Evolutionary conservation across 2,329 filamentous ascomycete species (phyloP).

Genomic region (Dactylonectria estremocensis): DNA sequence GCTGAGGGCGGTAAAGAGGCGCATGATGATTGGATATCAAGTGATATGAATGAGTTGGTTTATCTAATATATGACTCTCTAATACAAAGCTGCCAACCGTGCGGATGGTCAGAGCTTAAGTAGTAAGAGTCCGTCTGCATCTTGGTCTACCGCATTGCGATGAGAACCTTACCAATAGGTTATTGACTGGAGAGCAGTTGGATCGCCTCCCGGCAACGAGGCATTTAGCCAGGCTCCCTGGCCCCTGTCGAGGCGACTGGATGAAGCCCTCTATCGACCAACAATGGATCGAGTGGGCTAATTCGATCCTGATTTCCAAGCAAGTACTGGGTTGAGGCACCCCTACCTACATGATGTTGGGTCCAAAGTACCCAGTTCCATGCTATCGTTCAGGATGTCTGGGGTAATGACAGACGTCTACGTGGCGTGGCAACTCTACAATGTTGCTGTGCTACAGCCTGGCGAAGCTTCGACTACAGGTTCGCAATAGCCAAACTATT

Average conservation of each 20-base stretch:
- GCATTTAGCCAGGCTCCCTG: not conserved
- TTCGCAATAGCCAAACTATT: no score
- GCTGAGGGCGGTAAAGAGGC: not conserved
- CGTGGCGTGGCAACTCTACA: no score
- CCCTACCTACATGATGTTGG: not conserved
- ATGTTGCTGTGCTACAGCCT: no score
- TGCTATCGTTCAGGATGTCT: not conserved
- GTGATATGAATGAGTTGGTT: not conserved
- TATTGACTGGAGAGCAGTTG: not conserved
- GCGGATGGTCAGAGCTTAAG: not conserved
- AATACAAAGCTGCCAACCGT: not conserved
- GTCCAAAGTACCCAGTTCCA: not conserved
- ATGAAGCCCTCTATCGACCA: not conserved
- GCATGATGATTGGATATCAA: not conserved
- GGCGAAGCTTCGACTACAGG: no score
- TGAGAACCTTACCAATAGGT: no score
- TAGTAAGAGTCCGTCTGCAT: not conserved
- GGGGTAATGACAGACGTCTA: no score
- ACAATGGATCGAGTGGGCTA: not conserved
- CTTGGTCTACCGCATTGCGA: not conserved
- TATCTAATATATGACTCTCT: not conserved
- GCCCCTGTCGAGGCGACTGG: not conserved
- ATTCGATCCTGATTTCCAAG: not conserved
- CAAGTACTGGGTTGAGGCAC: not conserved
- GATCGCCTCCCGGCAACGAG: not conserved